Evolutionary conservation across 306 rosid genomes (phyloP).

Genomic region (Crotalaria pallida): DNA sequence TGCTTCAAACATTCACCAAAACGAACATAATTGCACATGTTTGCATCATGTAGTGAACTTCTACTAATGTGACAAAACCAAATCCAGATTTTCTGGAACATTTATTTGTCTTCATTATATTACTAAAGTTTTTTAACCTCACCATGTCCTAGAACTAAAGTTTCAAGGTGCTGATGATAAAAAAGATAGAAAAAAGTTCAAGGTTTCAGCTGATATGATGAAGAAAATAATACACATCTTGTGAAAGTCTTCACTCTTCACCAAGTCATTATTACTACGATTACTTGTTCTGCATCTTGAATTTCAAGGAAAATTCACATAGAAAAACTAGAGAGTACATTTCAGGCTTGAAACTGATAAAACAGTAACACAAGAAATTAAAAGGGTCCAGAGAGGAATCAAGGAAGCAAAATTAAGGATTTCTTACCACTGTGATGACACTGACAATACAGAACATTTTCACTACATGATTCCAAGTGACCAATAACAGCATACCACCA

Average conservation of each 20-base stretch:
- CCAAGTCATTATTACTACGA: neutral
- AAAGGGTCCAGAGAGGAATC: neutral
- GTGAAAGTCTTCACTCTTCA: neutral
- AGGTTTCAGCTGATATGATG: neutral
- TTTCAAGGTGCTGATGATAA: neutral
- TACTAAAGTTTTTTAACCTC: neutral
- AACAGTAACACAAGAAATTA: no score
- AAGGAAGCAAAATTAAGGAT: neutral
- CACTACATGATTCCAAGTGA: conserved; percentile 48
- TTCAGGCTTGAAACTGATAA: neutral
- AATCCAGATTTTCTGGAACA: neutral
- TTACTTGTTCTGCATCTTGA: neutral
- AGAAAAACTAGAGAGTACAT: neutral
- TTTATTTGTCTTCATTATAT: neutral
- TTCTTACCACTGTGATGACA: conserved; percentile 48
- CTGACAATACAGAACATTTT: conserved; percentile 27
- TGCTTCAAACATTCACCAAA: neutral
- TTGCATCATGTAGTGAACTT: neutral
- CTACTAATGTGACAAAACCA: neutral
- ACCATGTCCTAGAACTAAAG: neutral
- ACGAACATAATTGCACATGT: neutral
- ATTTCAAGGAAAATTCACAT: neutral
- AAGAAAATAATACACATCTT: neutral
- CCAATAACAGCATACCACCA: conserved; percentile 64
- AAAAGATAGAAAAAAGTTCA: no score